These are phyloP conservation scores for Eucalyptus cladocalyx DNA, from an alignment of 345 rosid species.

Conservation along the genomic window DNA sequence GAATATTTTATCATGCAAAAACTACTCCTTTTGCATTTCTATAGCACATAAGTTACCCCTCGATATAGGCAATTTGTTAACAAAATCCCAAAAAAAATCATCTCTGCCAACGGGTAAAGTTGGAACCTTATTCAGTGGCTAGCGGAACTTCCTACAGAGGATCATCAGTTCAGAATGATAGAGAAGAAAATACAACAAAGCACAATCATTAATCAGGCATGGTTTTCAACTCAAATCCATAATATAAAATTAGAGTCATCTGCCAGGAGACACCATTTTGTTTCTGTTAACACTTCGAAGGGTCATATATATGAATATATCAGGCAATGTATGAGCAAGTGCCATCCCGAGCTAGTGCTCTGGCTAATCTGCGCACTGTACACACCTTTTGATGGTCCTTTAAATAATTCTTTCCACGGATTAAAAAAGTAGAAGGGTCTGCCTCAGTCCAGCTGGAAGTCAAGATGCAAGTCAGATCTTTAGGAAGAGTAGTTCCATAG, in stretches of 20 bases:
- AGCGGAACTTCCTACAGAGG: neutral
- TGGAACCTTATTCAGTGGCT: neutral
- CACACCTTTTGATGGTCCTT: conserved; percentile 74
- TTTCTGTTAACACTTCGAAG: neutral
- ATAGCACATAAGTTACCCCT: neutral
- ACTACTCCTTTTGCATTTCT: neutral
- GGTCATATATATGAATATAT: neutral
- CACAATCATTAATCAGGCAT: neutral
- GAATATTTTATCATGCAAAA: neutral
- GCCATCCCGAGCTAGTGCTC: neutral
- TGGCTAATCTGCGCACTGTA: neutral
- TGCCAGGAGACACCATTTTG: neutral
- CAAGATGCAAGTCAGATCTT: conserved; percentile 47
- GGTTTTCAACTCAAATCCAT: neutral
- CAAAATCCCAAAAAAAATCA: neutral
- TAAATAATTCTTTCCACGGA: conserved; percentile 78
- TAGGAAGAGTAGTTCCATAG: conserved; percentile 77
- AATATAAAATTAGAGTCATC: neutral
- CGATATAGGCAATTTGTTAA: neutral
- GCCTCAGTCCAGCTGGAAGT: conserved; percentile 75
- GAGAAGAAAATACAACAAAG: neutral
- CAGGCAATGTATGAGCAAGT: neutral
- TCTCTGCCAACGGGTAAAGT: neutral
- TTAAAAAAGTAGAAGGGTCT: conserved; percentile 77
- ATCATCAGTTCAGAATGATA: neutral